Conservation (phyloP, 1,284 basidiomycete genomes). For the Ceratobasidium sp. region DNA sequence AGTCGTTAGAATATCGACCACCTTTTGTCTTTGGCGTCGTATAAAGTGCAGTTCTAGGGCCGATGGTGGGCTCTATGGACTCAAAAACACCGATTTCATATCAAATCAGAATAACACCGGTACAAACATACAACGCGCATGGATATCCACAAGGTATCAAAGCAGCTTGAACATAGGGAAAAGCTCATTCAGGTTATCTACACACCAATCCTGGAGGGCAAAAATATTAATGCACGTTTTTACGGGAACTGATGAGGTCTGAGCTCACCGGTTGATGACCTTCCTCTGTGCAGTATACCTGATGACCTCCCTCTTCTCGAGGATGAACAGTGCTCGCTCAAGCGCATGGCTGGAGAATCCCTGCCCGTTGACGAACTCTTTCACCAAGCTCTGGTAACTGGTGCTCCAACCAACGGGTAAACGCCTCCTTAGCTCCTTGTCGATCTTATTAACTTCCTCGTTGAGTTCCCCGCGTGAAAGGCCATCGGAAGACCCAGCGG, state of each 20-base stretch:
- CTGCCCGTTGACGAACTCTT: conserved; percentile 94
- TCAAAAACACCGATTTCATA: conserved; percentile 3
- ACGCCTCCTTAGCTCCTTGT: conserved; percentile 86
- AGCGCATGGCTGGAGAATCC: conserved; percentile 91
- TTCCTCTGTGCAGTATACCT: conserved; percentile 78
- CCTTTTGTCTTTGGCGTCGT: background rate
- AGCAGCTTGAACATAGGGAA: too few species aligned
- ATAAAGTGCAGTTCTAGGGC: background rate
- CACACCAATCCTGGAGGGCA: conserved; percentile 15
- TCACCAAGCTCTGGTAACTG: conserved; percentile 91
- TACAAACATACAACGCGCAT: background rate
- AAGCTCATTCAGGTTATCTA: too few species aligned
- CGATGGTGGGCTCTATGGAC: background rate
- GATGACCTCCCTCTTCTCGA: conserved; percentile 96
- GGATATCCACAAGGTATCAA: background rate
- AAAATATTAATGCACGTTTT: background rate
- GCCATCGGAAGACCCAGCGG: conserved; percentile 87
- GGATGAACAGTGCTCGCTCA: conserved; percentile 87
- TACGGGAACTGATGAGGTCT: background rate
- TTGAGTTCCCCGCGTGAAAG: conserved; percentile 91
- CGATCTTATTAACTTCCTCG: conserved; percentile 92
- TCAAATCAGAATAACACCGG: background rate
- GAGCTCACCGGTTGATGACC: conserved; percentile 43
- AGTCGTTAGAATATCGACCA: background rate
- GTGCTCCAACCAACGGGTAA: conserved; percentile 98